Evolutionary conservation across 805 yeast species (phyloP), one percentile per base, ranked within the genome.

Genomic region (Wickerhamiella musiphila): DNA sequence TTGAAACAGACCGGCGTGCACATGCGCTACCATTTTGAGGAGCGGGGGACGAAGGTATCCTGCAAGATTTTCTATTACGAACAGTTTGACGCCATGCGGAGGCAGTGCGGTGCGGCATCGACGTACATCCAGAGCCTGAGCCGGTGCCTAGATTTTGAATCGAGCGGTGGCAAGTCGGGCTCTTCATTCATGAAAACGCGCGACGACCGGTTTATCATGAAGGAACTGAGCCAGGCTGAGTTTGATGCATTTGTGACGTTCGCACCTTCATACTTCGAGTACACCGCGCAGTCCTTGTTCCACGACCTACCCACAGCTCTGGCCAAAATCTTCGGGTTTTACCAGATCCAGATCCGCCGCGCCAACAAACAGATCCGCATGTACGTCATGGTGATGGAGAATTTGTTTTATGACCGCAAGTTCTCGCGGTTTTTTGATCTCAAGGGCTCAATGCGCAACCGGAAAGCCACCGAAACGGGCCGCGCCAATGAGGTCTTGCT

Each of bases 401-500:
- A 90, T 49, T 57, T 90, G 36, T 90, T 90, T 48, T 86, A 83
- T 52, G 77, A 78, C 42, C 66, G 73, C 34, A 76, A 75, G 43
- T 77, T 84, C 36, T 64, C 81, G 10, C 60, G 95, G 40, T 83
- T 86, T 29, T 90, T 90, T 56, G 99, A 90, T 54, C 66, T 90
- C 53, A 90, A 90, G 53, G 99, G 99, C 0, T 84, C 96, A 0
- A 90, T 90, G 96, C 63, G 98, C 39, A 90, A 90, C 53, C 65
- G 99, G 42, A 95, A 86, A 47, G 98, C 86, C 23, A 77, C 84
- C 44, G 94, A 86, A 51, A 92, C 98, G 0, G 98, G 98, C 5
- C 75, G 72, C 47, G 94, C 78, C 40, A 83, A 90, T 48, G 96
- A 90, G 53, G 99, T 90, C 1, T 57, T 90, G 17, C 56, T 90